Evolutionary conservation across 2,329 filamentous ascomycete species (phyloP).

Genomic region (Emmonsia crescens): DNA sequence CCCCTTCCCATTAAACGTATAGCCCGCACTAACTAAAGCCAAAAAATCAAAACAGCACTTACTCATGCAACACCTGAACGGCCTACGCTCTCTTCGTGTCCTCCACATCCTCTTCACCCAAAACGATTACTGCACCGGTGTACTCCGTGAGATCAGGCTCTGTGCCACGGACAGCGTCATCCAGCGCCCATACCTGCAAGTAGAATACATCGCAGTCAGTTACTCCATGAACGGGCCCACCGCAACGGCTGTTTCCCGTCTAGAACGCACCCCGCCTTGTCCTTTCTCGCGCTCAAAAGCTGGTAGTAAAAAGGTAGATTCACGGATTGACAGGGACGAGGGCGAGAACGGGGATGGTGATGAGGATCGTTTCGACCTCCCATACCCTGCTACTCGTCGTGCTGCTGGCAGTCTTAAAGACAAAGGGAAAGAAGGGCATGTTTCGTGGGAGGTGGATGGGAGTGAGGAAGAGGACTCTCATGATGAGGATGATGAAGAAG

Average conservation of each 20-base stretch:
- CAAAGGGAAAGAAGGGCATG: slow-evolving; percentile 2
- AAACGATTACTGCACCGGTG: slow-evolving; percentile 9
- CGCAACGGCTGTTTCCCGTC: not conserved
- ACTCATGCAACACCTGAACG: slow-evolving; percentile 15
- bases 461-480: not conserved
- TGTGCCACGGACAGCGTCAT: slow-evolving; percentile 16
- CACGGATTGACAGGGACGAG: not conserved
- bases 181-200: slow-evolving; percentile 11
- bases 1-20: not conserved
- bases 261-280: not conserved
- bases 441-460: not conserved
- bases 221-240: slow-evolving; percentile 9
- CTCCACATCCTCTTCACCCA: slow-evolving; percentile 17
- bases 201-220: slow-evolving; percentile 18
- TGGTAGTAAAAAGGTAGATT: not conserved
- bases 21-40: not conserved
- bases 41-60: slow-evolving; percentile 10
- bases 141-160: slow-evolving; percentile 14
- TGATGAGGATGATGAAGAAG: slow-evolving; percentile 2
- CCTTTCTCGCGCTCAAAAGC: not conserved
- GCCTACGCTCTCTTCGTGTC: slow-evolving; percentile 15
- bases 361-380: not conserved
- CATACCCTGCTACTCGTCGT: not conserved
- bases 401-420: not conserved
- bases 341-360: not conserved